Evolutionary conservation across 179 eudicot species (phyloP).

Genomic region (Spinacia oleracea): DNA sequence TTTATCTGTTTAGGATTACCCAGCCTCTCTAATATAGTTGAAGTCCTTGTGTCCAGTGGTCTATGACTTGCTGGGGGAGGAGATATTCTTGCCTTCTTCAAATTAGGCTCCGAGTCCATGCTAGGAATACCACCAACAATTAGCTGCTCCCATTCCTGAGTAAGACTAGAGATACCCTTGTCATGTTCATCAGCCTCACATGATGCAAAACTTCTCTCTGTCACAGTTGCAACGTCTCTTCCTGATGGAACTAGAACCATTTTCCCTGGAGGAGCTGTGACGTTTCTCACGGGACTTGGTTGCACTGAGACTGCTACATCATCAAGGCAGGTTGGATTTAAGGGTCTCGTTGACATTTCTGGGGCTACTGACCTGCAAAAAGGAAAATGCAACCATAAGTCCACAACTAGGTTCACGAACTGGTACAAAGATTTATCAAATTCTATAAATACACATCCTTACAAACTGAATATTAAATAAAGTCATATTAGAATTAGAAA

Average conservation of each 20-base stretch:
- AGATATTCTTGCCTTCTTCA: conserved; percentile 32
- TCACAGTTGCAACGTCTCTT: conserved; percentile 12
- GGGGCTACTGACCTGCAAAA: conserved; percentile 29
- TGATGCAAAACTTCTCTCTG: conserved; percentile 20
- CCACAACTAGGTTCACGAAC: neutral
- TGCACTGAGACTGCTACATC: conserved; percentile 20
- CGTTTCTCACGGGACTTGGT: conserved; percentile 3
- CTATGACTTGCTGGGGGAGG: conserved; percentile 35
- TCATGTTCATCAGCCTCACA: conserved; percentile 31
- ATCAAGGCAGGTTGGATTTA: conserved; percentile 22
- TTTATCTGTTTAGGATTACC: conserved; percentile 69
- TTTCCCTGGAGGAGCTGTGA: conserved; percentile 27
- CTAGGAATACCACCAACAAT: conserved; percentile 46
- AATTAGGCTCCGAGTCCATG: conserved; percentile 35
- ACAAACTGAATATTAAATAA: neutral
- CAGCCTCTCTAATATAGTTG: conserved; percentile 73
- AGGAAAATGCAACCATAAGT: neutral
- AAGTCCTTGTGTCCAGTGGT: conserved; percentile 61
- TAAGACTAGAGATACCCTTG: conserved; percentile 34
- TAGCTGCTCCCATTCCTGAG: conserved; percentile 80
- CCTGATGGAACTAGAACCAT: neutral
- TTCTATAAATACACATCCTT: neutral
- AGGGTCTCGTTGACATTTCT: conserved; percentile 13
- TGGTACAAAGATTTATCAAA: neutral
- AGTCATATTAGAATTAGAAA: neutral